phyloP scores from a whole-genome alignment of 1,284 basidiomycete genomes.

The Abortiporus biennis region DNA sequence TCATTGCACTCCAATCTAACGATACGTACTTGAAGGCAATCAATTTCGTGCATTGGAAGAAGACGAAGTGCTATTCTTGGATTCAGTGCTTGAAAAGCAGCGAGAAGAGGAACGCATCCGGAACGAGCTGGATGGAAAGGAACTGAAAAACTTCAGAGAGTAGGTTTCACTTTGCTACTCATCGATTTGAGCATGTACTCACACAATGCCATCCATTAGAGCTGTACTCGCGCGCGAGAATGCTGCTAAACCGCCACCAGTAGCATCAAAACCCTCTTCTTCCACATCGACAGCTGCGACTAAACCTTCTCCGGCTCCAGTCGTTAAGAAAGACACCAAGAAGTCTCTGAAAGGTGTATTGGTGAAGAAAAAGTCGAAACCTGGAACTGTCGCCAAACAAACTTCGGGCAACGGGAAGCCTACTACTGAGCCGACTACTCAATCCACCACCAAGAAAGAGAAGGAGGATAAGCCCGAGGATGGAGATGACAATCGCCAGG shows the following conservation, averaged over 20 bases:
- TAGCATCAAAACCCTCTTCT: conserved; percentile 14
- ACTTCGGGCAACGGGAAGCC: conserved; percentile 5
- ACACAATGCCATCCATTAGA: conserved; percentile 30
- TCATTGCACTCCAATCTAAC: conserved; percentile 2
- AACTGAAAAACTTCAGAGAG: conserved; percentile 77
- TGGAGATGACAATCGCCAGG: conserved; percentile 28
- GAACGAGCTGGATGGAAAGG: conserved; percentile 73
- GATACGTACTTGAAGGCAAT: conserved; percentile 49
- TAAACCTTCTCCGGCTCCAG: conserved; percentile 15
- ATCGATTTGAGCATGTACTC: neutral
- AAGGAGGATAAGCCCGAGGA: conserved; percentile 9
- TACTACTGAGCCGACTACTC: neutral
- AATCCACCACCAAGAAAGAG: conserved; percentile 2
- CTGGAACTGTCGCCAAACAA: conserved; percentile 18
- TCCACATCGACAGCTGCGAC: conserved; percentile 24
- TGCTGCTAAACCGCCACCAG: conserved; percentile 40
- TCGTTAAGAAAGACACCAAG: conserved; percentile 49
- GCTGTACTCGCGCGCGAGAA: conserved; percentile 69
- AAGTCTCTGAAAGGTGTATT: conserved; percentile 68
- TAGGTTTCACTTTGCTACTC: conserved; percentile 28
- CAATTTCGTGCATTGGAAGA: conserved; percentile 89
- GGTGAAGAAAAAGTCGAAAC: conserved; percentile 67
- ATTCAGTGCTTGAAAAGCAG: conserved; percentile 73
- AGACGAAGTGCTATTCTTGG: conserved; percentile 86
- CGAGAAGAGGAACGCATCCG: conserved; percentile 70